phyloP scores from a whole-genome alignment of 257 asterid genomes.

The Solanum pimpinellifolium region DNA sequence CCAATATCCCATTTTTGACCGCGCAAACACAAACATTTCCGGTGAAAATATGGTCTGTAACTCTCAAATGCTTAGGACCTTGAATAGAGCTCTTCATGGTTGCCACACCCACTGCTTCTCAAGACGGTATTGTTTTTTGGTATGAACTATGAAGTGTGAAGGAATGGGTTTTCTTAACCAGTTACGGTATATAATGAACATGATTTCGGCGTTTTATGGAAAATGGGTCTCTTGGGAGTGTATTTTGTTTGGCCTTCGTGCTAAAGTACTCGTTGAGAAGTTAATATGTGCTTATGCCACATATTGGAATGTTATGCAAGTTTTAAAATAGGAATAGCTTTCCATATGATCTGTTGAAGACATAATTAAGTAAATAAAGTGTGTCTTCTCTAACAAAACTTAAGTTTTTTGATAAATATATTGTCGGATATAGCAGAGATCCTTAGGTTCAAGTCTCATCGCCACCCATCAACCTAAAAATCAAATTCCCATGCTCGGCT shows the following conservation, averaged over 20 bases:
- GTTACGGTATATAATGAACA: neutral
- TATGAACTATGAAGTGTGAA: neutral
- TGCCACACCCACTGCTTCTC: neutral
- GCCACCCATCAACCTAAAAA: neutral
- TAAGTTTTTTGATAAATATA: neutral
- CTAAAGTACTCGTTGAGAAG: neutral
- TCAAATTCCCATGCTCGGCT: neutral
- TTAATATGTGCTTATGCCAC: neutral
- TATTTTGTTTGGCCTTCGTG: neutral
- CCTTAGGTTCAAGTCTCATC: neutral
- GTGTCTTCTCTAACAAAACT: neutral
- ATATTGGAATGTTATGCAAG: neutral
- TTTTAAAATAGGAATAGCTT: neutral
- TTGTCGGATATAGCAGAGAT: neutral
- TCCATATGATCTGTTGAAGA: neutral
- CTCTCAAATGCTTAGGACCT: neutral
- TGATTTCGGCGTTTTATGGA: neutral
- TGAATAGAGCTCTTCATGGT: neutral
- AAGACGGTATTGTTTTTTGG: neutral
- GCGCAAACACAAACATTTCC: neutral
- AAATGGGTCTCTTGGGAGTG: neutral
- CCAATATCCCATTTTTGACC: neutral
- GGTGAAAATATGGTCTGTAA: neutral
- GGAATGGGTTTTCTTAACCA: neutral
- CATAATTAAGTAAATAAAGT: neutral